Percentiles rank a stretch among this genome's conserved stretches.
Evolutionary conservation across 257 asterid species (phyloP).

Genomic region (Echium plantagineum): DNA sequence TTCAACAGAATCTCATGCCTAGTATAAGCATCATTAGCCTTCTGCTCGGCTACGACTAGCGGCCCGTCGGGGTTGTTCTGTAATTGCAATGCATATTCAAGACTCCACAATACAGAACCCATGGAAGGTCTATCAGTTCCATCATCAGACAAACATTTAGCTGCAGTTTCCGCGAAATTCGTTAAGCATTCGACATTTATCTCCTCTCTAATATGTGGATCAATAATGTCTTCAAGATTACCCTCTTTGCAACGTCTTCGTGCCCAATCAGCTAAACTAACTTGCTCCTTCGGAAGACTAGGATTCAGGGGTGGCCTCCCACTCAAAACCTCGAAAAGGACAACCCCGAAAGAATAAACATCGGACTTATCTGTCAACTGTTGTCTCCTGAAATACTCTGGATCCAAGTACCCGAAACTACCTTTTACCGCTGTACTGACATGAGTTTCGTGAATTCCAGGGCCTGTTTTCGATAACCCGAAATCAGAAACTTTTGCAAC

Average conservation of each 20-base stretch:
- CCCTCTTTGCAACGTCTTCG: constrained; percentile 16
- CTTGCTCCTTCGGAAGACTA: constrained; percentile 44
- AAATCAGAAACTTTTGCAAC: constrained; percentile 76
- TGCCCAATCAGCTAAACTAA: constrained; percentile 65
- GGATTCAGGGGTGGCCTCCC: constrained; percentile 60
- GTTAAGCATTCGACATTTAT: constrained; percentile 34
- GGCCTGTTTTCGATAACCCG: constrained; percentile 62
- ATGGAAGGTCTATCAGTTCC: constrained; percentile 59
- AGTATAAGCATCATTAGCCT: constrained; percentile 24
- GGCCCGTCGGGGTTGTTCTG: constrained; percentile 32
- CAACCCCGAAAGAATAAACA: constrained; percentile 71
- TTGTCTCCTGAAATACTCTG: constrained; percentile 66
- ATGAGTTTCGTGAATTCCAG: constrained; percentile 35
- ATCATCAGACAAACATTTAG: constrained; percentile 46
- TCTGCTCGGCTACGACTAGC: constrained; percentile 20
- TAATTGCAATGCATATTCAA: constrained; percentile 42
- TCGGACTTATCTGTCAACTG: constrained; percentile 67
- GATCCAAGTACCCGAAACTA: constrained; percentile 74
- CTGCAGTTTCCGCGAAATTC: constrained; percentile 40
- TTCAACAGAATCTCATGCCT: constrained; percentile 23
- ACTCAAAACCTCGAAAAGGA: constrained; percentile 49
- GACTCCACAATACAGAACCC: constrained; percentile 66
- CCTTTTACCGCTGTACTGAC: constrained; percentile 73
- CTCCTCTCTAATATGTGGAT: constrained; percentile 32
- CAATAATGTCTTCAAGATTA: constrained; percentile 26